Percentiles rank a stretch among this genome's conserved stretches.
Evolutionary conservation across 2,329 filamentous ascomycete genomes (phyloP).

Genomic region (Catunica adiposa): DNA sequence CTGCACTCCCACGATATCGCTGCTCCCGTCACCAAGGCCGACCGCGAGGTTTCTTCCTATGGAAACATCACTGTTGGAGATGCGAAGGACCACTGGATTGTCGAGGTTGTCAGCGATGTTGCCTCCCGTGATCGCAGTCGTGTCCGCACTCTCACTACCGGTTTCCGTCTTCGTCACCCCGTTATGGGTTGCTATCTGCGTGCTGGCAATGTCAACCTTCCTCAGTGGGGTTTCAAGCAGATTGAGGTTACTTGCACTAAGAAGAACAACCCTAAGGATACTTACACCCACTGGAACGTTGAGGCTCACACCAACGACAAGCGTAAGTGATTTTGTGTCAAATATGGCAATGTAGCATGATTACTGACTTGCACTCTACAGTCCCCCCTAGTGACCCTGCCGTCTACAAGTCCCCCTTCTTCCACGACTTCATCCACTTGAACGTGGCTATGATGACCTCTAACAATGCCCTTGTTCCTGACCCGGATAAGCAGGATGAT

Average conservation of each 20-base stretch:
- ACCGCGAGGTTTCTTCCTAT: conserved; percentile 89
- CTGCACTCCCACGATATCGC: conserved; percentile 84
- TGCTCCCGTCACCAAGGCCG: conserved; percentile 74
- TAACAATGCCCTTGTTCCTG: conserved; percentile 93
- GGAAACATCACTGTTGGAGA: conserved; percentile 92
- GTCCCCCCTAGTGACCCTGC: conserved; percentile 79
- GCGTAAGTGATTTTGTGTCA: conserved; percentile 39
- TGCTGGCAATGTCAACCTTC: conserved; percentile 87
- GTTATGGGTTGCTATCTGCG: conserved; percentile 82
- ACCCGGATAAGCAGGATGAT: conserved; percentile 97
- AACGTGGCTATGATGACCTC: conserved; percentile 99
- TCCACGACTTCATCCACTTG: conserved; percentile 92
- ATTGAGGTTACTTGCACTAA: conserved; percentile 95
- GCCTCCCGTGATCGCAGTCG: conserved; percentile 70
- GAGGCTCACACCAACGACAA: conserved; percentile 90
- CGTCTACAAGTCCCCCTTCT: conserved; percentile 89
- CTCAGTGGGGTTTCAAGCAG: conserved; percentile 99
- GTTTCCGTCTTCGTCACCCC: conserved; percentile 74
- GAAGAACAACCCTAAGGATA: conserved; percentile 77
- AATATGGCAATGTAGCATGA: neutral
- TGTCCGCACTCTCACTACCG: conserved; percentile 80
- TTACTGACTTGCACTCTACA: conserved; percentile 26
- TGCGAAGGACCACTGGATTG: conserved; percentile 91
- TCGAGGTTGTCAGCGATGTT: conserved; percentile 84
- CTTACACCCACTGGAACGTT: conserved; percentile 98